A percentile compares a stretch with the other conserved stretches of the same genome.
Conservation (phyloP, 2,329 filamentous ascomycete genomes). For the Fusarium oxysporum region DNA sequence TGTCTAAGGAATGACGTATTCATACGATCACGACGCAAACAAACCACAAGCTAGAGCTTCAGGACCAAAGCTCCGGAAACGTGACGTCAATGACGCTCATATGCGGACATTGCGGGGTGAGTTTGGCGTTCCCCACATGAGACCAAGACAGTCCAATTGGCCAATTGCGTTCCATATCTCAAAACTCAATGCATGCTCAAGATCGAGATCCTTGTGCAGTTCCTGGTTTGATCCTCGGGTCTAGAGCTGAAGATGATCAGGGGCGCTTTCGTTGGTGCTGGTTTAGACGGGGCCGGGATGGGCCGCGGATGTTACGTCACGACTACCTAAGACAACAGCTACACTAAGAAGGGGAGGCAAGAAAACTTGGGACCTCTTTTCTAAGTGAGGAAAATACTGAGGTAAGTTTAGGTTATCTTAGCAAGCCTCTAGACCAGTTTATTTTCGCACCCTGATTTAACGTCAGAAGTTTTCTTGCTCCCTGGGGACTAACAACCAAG, state of each 20-base stretch:
- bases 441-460: not conserved
- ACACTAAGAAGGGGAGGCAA: not conserved
- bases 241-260: slow-evolving; percentile 18
- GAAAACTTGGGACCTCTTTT: not conserved
- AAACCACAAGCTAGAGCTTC: slow-evolving; percentile 16
- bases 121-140: slow-evolving; percentile 16
- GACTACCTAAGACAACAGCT: slow-evolving; percentile 1
- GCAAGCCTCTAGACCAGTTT: not conserved
- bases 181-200: not conserved
- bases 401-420: too few relatives aligned
- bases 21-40: slow-evolving; percentile 37
- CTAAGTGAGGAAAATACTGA: not conserved
- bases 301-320: slow-evolving; percentile 31
- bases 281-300: slow-evolving; percentile 9
- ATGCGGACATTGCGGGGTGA: slow-evolving; percentile 36
- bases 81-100: slow-evolving; percentile 45
- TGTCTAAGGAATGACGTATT: slow-evolving; percentile 35
- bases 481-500: not conserved
- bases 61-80: slow-evolving; percentile 34
- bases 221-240: slow-evolving; percentile 2
- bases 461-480: not conserved
- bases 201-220: slow-evolving; percentile 17
- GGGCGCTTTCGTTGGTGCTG: slow-evolving; percentile 3
- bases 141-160: slow-evolving; percentile 17
- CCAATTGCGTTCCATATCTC: slow-evolving; percentile 7